Evolutionary conservation across 2,329 filamentous ascomycete species (phyloP), one percentile per base, ranked within the genome.

Genomic region (Fusarium phyllophilum): DNA sequence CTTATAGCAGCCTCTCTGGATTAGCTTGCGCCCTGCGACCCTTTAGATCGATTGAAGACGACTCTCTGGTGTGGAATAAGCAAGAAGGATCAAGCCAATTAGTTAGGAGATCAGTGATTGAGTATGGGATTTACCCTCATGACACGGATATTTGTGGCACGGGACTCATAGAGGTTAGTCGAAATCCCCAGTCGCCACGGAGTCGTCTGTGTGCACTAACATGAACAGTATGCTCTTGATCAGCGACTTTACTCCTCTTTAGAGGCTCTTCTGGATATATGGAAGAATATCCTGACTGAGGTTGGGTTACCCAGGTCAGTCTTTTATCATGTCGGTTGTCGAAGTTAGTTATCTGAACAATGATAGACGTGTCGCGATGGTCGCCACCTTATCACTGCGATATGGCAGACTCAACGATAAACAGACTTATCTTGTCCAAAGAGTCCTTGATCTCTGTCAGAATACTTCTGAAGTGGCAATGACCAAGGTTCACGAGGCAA

Each of bases 121-220:
- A 2, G 2, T 8, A 36, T 29, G 13, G 34, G 0, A 18, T 62
- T 8, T 31, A 56, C 14, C 67, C 70, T n/a, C 4, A 62, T 10
- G 71, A 72, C 38, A 14, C 18, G 18, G 22, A 48, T 20, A 3
- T 1, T 4, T 2, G 0, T 2, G 71, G 62, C 1, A 0, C 31
- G 4, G 62, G 62, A 14, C 41, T 74, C 4, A 41, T 74, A 3
- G 52, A 74, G 58, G 70, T 74, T 62, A 7, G 70, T 60, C 6
- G 11, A 22, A 8, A 8, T 2, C 0, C 5, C 14, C 4, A 3
- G 0, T 33, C 10, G 8, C 18, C 6, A 1, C 20, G 3, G 3
- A 6, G 8, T 7, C 4, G 33, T 42, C 13, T n/a, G n/a, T n/a
- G 56, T 4, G 41, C 8, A 8, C 20, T 57, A 4, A 38, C 9